Conservation (phyloP, 306 rosid genomes). For the Fragaria nilgerrensis region DNA sequence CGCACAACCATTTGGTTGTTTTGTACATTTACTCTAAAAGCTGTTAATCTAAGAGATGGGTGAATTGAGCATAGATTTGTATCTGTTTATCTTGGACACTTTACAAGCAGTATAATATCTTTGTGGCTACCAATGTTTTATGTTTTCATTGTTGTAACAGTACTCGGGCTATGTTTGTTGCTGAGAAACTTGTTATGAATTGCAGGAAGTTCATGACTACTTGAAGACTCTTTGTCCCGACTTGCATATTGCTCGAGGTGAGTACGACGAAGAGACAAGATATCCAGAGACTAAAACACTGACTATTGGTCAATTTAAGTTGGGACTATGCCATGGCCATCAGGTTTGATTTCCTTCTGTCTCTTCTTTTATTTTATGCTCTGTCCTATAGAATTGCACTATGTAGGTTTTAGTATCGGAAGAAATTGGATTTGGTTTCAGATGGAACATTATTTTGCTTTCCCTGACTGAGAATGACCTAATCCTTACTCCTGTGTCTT, state of each 20-base stretch:
- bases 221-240: constrained; percentile 97
- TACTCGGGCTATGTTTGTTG: neutral
- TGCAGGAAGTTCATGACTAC: constrained; percentile 97
- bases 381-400: neutral
- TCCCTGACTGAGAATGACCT: neutral
- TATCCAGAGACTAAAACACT: constrained; percentile 97
- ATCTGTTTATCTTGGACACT: neutral
- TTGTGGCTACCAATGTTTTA: neutral
- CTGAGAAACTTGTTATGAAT: constrained; percentile 19
- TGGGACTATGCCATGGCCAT: constrained; percentile 98
- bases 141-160: neutral
- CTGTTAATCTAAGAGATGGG: neutral
- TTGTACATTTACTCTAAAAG: neutral
- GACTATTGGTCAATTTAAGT: constrained; percentile 95
- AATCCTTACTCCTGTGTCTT: neutral
- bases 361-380: neutral
- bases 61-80: neutral
- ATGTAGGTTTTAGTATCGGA: neutral
- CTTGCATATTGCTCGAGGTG: constrained; percentile 90
- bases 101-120: neutral
- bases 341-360: constrained; percentile 56
- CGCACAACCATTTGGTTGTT: neutral
- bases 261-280: constrained; percentile 82
- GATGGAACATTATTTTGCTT: neutral
- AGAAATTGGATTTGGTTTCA: neutral